phyloP scores from a whole-genome alignment of 2,329 filamentous ascomycete genomes.

The Nemania sp. region DNA sequence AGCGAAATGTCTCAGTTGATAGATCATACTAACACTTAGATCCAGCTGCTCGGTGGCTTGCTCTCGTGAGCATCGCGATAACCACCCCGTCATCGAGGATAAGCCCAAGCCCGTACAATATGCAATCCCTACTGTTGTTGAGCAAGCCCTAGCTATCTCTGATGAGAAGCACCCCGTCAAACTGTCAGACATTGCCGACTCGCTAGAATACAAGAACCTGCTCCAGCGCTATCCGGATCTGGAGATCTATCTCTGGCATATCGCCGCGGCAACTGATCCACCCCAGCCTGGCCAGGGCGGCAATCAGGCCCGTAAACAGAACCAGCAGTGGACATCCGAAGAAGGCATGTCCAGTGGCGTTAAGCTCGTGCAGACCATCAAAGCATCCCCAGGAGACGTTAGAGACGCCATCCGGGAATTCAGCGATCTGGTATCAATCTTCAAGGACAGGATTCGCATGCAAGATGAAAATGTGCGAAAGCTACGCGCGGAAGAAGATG shows the following conservation, averaged over 20 bases:
- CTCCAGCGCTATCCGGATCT: constrained; percentile 37
- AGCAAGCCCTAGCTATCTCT: not conserved
- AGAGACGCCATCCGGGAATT: constrained; percentile 65
- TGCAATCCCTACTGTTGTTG: not conserved
- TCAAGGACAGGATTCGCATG: constrained; percentile 37
- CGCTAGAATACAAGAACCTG: constrained; percentile 36
- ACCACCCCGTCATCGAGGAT: constrained; percentile 47
- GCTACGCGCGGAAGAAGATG: constrained; percentile 52
- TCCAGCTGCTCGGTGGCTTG: constrained; percentile 63
- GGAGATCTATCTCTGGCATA: constrained; percentile 33
- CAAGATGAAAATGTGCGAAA: constrained; percentile 46
- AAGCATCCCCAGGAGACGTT: constrained; percentile 54
- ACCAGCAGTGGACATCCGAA: constrained; percentile 59
- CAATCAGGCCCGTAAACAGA: constrained; percentile 22
- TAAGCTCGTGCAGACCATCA: constrained; percentile 54
- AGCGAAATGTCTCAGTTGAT: not conserved
- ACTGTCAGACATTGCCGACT: constrained; percentile 33
- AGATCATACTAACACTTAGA: not conserved
- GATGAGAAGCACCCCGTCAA: constrained; percentile 4
- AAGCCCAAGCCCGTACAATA: constrained; percentile 10
- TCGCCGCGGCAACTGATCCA: constrained; percentile 39
- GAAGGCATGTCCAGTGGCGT: constrained; percentile 60
- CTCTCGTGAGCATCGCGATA: constrained; percentile 55
- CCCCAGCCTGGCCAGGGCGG: constrained; percentile 22
- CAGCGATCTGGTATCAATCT: constrained; percentile 58